Evolutionary conservation across 2,329 filamentous ascomycete species (phyloP), one percentile per base, ranked within the genome.

Genomic region (Chaetomiaceae sp.): DNA sequence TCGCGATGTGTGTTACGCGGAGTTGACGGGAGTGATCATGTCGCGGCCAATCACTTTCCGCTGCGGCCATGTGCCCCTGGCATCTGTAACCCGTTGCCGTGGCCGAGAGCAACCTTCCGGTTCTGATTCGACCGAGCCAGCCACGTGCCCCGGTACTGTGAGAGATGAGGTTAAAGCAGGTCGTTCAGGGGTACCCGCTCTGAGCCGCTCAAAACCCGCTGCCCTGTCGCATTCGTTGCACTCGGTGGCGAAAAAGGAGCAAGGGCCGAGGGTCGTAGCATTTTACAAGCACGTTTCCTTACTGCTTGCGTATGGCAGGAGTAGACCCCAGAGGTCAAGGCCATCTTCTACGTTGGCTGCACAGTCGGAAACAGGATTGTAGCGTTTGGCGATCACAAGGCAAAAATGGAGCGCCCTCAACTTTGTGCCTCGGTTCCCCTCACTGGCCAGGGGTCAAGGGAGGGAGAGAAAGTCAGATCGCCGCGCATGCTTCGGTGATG

Each of bases 101-200:
- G 3, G 19, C 39, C 33, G 20, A 40, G n/a, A n/a, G 4, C n/a
- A 22, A 39, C 33, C 44, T 55, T 36, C 48, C 31, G 25, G 31
- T 46, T 48, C 19, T 56, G 49, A 56, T 56, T 56, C 39, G 45
- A 20, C 49, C 27, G 40, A 22, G 5, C 20, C 29, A 25, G 6
- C 40, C 49, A 46, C 49, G 49, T 52, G 49, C 42, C 25, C 25
- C 1, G 27, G 6, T 19, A 14, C 17, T 46, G 42, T 52, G 49
- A 25, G 27, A 17, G 22, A 39, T 47, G 17, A 23, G 42, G 15
- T 22, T 36, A n/a, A n/a, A 14, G n/a, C 33, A 17, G 19, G 40
- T 4, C 17, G 20, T 17, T 43, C 17, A 43, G 45, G 38, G 44
- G 45, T 9, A n/a, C 29, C 45, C 42, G 44, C 42, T n/a, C n/a